Base-by-base conservation (phyloP, 2,329 filamentous ascomycete species). In the Fusarium nurragi region DNA sequence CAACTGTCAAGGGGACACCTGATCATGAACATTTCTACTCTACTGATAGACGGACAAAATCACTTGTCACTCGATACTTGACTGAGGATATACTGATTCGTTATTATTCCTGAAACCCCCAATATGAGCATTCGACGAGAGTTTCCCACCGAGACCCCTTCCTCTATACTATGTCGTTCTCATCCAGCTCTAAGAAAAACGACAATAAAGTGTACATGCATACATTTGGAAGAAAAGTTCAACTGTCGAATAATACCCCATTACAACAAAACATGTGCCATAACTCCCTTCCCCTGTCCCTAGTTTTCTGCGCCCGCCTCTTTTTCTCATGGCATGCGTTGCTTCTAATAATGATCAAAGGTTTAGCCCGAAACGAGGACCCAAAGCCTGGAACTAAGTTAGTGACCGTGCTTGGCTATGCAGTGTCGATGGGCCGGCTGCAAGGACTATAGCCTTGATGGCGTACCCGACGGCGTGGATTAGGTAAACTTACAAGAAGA, bases 401-500 rank as follows among this genome's bases (percentile, higher is more conserved):
- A 64, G 61, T 47, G n/a, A 50, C 19, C 32, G 19, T 32, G 36
- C 9, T 4, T 47, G 14, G 19, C 21, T 22, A 23, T 37, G 44
- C 8, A 14, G 7, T 19, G 28, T 13, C 26, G 14, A 22, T 30
- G n/a, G 26, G 26, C 19, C 41, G 19, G 18, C 16, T n/a, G 4
- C 37, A 13, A 49, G 22, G 34, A 7, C 9, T 13, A 12, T 19
- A 30, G 28, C 14, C 34, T 38, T 34, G 13, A 19, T 9, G 4
- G 22, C 12, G 12, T 40, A 6, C 25, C 36, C 21, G 16, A 7
- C 8, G 11, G n/a, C 22, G 13, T 10, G 23, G n/a, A 16, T 8
- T 10, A 22, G 34, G 6, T 22, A 9, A 23, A 80, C 82, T 80
- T 61, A 86, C 81, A 92, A 80, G 81, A 90, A 92, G 86, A 94